These are phyloP conservation scores for Rhynchosporium secalis DNA, from an alignment of 2,329 filamentous ascomycete genomes.

Conservation along the genomic window DNA sequence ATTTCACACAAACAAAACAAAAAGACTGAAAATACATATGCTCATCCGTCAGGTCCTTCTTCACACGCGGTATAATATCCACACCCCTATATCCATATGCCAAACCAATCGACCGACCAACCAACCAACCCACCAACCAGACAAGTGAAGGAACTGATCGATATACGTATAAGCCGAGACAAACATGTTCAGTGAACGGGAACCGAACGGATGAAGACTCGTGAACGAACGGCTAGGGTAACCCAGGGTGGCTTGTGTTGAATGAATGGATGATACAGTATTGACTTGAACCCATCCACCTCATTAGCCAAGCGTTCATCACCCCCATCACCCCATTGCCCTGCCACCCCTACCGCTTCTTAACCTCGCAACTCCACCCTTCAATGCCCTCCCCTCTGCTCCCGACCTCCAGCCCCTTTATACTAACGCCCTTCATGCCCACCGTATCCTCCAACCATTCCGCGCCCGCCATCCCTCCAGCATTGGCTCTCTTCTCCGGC, in stretches of 20 bases:
- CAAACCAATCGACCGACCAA: neutral
- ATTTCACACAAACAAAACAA: neutral
- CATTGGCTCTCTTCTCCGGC: constrained; percentile 88
- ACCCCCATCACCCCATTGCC: neutral
- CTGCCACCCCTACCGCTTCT: constrained; percentile 61
- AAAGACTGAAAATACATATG: neutral
- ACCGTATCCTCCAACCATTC: constrained; percentile 79
- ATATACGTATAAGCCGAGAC: neutral
- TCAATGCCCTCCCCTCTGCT: constrained; percentile 89
- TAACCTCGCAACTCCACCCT: constrained; percentile 87
- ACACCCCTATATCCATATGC: neutral
- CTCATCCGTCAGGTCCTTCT: neutral
- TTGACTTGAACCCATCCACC: no score
- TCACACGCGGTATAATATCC: neutral
- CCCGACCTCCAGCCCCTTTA: constrained; percentile 74
- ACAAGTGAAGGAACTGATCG: no score
- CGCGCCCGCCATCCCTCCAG: constrained; percentile 90
- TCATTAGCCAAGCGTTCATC: neutral
- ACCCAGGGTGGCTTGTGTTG: no score
- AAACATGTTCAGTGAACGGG: neutral
- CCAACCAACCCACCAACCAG: neutral
- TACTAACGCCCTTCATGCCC: constrained; percentile 79
- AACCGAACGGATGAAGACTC: neutral
- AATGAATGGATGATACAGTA: no score
- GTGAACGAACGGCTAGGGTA: neutral